phyloP scores from a whole-genome alignment of 139 green algal genomes.

The Edaphochlamys debaryana region DNA sequence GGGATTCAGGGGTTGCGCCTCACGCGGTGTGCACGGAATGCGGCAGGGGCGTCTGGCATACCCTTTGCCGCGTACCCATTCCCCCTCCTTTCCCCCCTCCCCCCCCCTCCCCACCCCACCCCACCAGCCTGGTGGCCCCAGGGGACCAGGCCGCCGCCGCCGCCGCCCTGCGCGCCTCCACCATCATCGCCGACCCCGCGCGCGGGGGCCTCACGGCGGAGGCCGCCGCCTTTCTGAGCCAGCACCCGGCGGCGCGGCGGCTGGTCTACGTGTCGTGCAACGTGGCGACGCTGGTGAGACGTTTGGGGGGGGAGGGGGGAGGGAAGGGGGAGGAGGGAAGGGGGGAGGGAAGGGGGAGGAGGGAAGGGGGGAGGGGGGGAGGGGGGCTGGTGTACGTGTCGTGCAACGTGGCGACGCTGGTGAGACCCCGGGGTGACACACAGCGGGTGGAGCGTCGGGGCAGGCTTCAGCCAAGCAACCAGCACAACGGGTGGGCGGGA shows the following conservation, averaged over 20 bases:
- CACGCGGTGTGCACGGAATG: no score
- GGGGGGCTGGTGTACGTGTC: constrained; percentile 91
- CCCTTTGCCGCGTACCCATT: no score
- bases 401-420: constrained; percentile 83
- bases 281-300: constrained; percentile 64
- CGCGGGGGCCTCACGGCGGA: constrained; percentile 70
- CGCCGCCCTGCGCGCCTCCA: constrained; percentile 37
- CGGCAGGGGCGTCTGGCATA: no score
- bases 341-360: no score
- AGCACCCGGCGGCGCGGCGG: constrained; percentile 51
- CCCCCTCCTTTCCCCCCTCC: no score
- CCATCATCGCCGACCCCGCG: constrained; percentile 83
- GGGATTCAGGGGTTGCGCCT: no score
- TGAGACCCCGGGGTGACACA: no score
- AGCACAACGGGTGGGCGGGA: no score
- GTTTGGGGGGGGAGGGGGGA: not conserved
- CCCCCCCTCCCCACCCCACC: not conserved
- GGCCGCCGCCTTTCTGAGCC: constrained; percentile 72
- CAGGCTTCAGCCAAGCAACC: no score
- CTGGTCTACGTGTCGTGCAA: constrained; percentile 95
- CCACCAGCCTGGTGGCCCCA: no score
- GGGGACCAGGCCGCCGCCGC: not conserved
- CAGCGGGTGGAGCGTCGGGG: no score
- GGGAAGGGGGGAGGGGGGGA: no score
- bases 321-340: not conserved